phyloP scores from a whole-genome alignment of 306 rosid species.

The Lathyrus aphaca region DNA sequence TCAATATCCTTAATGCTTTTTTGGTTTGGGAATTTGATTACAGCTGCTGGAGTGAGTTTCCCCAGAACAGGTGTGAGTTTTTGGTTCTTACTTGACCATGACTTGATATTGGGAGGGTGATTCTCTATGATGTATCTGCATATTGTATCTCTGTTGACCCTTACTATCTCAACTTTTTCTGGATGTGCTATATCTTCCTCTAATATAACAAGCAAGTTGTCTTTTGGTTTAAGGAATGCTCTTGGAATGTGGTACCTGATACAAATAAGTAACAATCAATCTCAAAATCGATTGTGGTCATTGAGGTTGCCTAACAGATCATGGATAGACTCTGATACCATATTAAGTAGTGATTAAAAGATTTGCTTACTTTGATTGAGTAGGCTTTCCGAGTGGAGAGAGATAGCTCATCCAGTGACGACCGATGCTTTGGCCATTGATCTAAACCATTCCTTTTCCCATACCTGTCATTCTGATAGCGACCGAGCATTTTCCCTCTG shows the following conservation, averaged over 20 bases:
- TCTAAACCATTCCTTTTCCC: slow-evolving; percentile 91
- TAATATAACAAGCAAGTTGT: slow-evolving; percentile 68
- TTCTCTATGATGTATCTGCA: slow-evolving; percentile 63
- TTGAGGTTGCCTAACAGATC: neutral
- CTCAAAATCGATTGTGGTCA: neutral
- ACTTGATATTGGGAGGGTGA: slow-evolving; percentile 62
- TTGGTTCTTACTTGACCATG: slow-evolving; percentile 50
- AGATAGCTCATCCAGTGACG: slow-evolving; percentile 82
- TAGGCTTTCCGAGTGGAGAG: slow-evolving; percentile 63
- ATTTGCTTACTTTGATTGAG: slow-evolving; percentile 74
- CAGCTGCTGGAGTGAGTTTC: slow-evolving; percentile 37
- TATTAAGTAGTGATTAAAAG: neutral
- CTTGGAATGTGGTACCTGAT: slow-evolving; percentile 91
- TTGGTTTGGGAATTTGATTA: slow-evolving; percentile 53
- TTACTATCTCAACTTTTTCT: slow-evolving; percentile 45
- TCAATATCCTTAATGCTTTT: slow-evolving; percentile 56
- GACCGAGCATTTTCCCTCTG: slow-evolving; percentile 70
- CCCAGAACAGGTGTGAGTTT: slow-evolving; percentile 39
- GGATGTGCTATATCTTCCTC: slow-evolving; percentile 69
- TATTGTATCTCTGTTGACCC: slow-evolving; percentile 69
- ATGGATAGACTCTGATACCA: neutral
- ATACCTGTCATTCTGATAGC: slow-evolving; percentile 70
- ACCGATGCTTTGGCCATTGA: slow-evolving; percentile 75
- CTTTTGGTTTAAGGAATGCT: slow-evolving; percentile 50
- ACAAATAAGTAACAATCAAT: neutral